Conservation (phyloP, 2,329 filamentous ascomycete genomes). For the Ramularia endophylla region DNA sequence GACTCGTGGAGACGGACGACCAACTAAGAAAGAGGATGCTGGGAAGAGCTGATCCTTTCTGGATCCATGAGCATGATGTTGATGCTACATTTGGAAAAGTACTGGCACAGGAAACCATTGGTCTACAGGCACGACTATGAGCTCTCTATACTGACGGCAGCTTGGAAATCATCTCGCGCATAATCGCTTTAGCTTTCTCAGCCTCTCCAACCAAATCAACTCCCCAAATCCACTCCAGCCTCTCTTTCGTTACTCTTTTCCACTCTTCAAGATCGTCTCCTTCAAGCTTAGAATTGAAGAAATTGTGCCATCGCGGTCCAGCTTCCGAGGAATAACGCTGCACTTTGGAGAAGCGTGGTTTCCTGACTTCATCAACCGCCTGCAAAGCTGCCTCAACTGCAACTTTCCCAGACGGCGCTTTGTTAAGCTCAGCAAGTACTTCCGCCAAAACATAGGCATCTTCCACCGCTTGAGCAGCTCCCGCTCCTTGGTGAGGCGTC, state of each 20-base stretch:
- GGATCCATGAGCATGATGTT: conserved; percentile 30
- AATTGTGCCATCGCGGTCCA: conserved; percentile 12
- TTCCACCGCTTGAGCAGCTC: conserved; percentile 53
- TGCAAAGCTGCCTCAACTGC: conserved; percentile 17
- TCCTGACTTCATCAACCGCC: conserved; percentile 16
- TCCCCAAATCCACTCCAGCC: conserved; percentile 23
- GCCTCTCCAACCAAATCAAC: conserved; percentile 21
- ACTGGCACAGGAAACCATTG: background rate
- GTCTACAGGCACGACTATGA: background rate
- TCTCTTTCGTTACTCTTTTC: conserved; percentile 9
- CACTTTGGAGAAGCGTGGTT: conserved; percentile 14
- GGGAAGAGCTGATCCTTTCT: conserved; percentile 17
- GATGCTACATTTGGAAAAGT: conserved; percentile 3
- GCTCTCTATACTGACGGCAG: too few relatives aligned
- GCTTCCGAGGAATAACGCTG: conserved; percentile 15
- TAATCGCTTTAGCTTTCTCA: conserved; percentile 11
- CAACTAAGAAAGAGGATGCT: conserved; percentile 21
- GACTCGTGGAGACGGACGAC: conserved; percentile 20
- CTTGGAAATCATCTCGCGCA: too few relatives aligned
- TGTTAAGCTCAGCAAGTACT: conserved; percentile 7
- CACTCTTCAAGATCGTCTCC: conserved; percentile 17
- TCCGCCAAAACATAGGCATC: conserved; percentile 42
- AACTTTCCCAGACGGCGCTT: background rate
- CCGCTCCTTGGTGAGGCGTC: conserved; percentile 59
- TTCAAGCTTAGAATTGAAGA: conserved; percentile 14